Evolutionary conservation across 2,329 filamentous ascomycete genomes (phyloP), one percentile per base, ranked within the genome.

Genomic region (Cryphonectria nitschkei): DNA sequence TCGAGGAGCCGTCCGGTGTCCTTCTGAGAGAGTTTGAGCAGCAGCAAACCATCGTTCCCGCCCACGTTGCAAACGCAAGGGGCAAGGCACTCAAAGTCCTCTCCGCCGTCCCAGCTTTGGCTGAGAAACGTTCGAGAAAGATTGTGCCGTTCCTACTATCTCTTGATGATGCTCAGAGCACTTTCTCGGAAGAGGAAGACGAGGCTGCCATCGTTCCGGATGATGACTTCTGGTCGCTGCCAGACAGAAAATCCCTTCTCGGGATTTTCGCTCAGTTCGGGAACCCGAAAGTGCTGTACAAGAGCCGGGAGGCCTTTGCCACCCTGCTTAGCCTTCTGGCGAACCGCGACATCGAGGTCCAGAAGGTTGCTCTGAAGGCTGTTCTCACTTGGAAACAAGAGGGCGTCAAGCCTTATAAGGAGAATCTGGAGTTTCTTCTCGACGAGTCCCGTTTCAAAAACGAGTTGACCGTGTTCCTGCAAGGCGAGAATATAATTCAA

Each of bases 391-490:
- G 96, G 95, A 98, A 97, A 79, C 88, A 92, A 70, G 86, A 91
- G 2, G 89, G 87, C 11, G 85, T 99, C 65, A 87, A 87, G 72
- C 86, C 90, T 0, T 97, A 98, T 77, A 89, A 94, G 76, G 94
- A 98, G 75, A 93, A 95, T 75, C 82, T 99, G 34, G 87, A 94
- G 73, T 95, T 94, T 75, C 85, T 99, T 1, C 87, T 98, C 11
- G 96, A 99, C 75, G 96, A 98, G 73, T 90, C 93, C 34, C 89
- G 93, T 65, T 97, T 98, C 82, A 93, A 94, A 77, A 96, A 98
- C 77, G 95, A 98, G 78, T 86, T 99, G n/a, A 92, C 94, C 0
- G 89, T 96, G 5, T 92, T 99, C 74, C 87, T 99, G 68, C 92
- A 94, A 77, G 88, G 92, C 22, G 90, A 93, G 26, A 90, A 90